Base-by-base conservation (phyloP, 1,139 yeast genomes). In the Pichia sp. region DNA sequence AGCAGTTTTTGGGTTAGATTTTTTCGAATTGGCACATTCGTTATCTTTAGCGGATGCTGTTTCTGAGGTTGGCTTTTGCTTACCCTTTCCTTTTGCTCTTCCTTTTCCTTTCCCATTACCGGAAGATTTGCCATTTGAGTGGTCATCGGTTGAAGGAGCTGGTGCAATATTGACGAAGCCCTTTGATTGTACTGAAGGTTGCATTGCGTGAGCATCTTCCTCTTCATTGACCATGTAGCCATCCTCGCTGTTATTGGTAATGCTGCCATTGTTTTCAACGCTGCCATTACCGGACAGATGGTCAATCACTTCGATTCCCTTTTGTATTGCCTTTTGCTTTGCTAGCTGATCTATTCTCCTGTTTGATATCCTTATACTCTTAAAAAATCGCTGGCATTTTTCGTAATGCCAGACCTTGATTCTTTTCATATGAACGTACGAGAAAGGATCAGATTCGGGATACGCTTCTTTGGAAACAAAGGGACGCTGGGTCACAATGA, bases 361-460 rank as follows among this genome's bases (percentile, higher is more conserved):
- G 50, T 62, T 62, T n/a, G 72, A 67, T 26, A 69, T 67, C 53
- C 64, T 87, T 63, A 92, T 74, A 64, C 89, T 82, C 61, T 82
- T 82, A 64, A 92, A 76, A 66, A 93, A 90, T 54, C 97, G 75
- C 63, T 84, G 78, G 23, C 92, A 88, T 70, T 92, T 92, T 57
- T 89, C 96, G 64, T 81, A 85, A 57, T 86, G 86, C 97, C 98
- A 92, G 23, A 92, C 87, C 66, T 90, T 90, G 68, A 88, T 82
- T 59, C 79, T 78, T 57, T 78, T 76, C 52, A 75, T 74, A 41
- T 77, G 72, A 6, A 90, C 93, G 61, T 82, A 80, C 54, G 79
- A 75, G 62, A 87, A 79, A 26, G 87, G 80, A 68, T 87, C 95
- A 52, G 78, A 76, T 2, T 80, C 71, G 6, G 74, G 68, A 51